Evolutionary conservation across 495 filamentous ascomycete species (phyloP), one percentile per base, ranked within the genome.

Genomic region (Clavariopsis aquatica): DNA sequence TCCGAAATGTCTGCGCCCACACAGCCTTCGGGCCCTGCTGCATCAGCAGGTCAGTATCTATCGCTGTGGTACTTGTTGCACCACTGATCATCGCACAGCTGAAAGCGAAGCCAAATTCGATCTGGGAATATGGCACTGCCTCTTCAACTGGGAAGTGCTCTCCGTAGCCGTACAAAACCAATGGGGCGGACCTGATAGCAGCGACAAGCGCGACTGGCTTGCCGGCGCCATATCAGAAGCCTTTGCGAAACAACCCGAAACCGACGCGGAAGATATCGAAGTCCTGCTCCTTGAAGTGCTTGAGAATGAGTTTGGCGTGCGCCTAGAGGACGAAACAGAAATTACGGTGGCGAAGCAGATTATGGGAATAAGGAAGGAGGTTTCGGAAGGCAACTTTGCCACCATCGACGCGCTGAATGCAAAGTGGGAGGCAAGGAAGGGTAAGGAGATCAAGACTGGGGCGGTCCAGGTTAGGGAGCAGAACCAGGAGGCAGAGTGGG

Each of bases 141-240:
- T 56, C 49, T 82, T 90, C 82, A 80, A 84, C 73, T 98, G 95
- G 94, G 85, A 87, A 4, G 87, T 89, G 5, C 87, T 98, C 43
- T 88, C 85, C 29, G 86, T 96, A 58, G 93, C 94, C 52, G 89
- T 96, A n/a, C 82, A 86, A 69, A 89, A 89, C 70, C 80, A 85
- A 72, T 96, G 91, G 89, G 94, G 94, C 72, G 94, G 94, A 0
- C 83, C 89, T n/a, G 87, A 90, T 60, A 88, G 85, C 28, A 70
- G 78, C 52, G 91, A 93, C 76, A 98, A 98, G 78, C 89, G 92
- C 60, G 94, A 94, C 81, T 97, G 93, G 93, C 90, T 98, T 70
- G 93, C 89, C 52, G 92, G 92, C 71, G 87, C 88, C 17, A 82
- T 97, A 69, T 90, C 89, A 60, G 92, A 96, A 9, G 86, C 96